Conservation (phyloP, 2,329 filamentous ascomycete genomes). For the Metarhizium sp. region DNA sequence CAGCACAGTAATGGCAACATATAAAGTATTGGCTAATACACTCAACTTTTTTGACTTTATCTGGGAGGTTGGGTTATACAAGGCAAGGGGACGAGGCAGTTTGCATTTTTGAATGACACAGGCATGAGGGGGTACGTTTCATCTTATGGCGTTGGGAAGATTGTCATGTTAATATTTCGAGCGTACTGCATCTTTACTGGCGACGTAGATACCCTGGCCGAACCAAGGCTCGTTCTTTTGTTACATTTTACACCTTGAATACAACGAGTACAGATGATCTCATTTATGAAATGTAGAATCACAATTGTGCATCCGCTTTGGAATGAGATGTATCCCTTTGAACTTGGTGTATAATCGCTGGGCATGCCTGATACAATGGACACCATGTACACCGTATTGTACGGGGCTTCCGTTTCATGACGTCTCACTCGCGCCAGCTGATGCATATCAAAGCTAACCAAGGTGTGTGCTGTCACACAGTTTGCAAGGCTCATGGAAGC, state of each 20-base stretch:
- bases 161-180: not conserved
- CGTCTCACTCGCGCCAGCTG: too few relatives aligned
- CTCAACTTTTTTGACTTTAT: not conserved
- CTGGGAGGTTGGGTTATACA: not conserved
- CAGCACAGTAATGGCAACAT: not conserved
- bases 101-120: not conserved
- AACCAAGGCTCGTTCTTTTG: not conserved
- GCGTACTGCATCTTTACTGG: not conserved
- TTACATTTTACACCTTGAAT: not conserved
- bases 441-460: too few relatives aligned
- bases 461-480: too few relatives aligned
- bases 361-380: too few relatives aligned
- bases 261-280: too few relatives aligned
- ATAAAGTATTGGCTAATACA: not conserved
- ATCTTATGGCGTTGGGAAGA: not conserved
- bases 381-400: too few relatives aligned
- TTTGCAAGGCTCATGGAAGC: too few relatives aligned
- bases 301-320: not conserved
- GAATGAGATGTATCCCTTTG: not conserved
- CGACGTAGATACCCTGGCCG: conserved; percentile 3
- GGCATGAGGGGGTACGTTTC: not conserved
- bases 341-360: too few relatives aligned
- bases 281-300: not conserved
- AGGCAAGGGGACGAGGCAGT: not conserved
- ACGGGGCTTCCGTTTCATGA: too few relatives aligned